Evolutionary conservation across 208 protist species (phyloP).

Genomic region (Phytomonas sp.): DNA sequence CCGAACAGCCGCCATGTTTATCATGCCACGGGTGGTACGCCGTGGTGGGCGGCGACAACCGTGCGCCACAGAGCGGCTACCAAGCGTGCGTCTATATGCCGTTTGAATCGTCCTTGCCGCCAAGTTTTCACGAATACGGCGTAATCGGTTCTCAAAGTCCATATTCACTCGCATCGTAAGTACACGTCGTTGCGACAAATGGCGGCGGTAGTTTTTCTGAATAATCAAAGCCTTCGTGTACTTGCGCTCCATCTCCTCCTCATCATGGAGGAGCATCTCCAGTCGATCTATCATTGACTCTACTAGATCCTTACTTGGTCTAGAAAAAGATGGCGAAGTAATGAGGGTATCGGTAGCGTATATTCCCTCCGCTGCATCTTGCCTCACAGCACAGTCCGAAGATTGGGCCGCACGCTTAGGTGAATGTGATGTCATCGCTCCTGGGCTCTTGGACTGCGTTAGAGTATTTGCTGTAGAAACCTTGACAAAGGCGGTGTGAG

Average conservation of each 20-base stretch:
- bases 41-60: background rate
- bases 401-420: background rate
- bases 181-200: constrained; percentile 29
- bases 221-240: constrained; percentile 45
- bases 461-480: background rate
- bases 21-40: background rate
- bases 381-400: background rate
- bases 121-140: constrained; percentile 30
- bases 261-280: constrained; percentile 68
- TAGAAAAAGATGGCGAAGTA: background rate
- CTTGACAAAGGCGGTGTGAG: background rate
- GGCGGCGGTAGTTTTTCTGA: constrained; percentile 55
- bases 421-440: background rate
- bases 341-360: background rate
- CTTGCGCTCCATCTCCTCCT: constrained; percentile 72
- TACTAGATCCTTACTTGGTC: background rate
- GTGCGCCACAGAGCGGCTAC: constrained; percentile 10
- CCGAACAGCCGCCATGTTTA: constrained; percentile 29
- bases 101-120: constrained; percentile 51
- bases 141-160: constrained; percentile 17
- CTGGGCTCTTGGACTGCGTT: background rate
- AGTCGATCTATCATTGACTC: constrained; percentile 27
- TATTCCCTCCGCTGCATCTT: background rate
- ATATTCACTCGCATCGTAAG: constrained; percentile 18
- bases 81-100: constrained; percentile 27